Evolutionary conservation across 1,139 yeast species (phyloP).

Genomic region (Hemisphaericaspora lyxosophila): DNA sequence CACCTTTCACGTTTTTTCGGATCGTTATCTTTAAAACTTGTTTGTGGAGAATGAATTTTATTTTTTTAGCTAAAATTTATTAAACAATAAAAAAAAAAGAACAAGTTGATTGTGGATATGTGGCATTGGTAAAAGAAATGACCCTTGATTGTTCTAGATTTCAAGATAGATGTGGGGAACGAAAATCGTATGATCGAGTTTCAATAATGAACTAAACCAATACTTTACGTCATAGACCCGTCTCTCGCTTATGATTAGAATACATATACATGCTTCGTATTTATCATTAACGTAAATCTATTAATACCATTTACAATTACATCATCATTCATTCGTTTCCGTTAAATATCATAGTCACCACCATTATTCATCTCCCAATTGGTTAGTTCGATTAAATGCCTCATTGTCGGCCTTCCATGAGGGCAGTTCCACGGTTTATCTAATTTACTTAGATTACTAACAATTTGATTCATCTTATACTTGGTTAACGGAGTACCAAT

Average conservation of each 20-base stretch:
- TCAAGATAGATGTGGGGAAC: not conserved
- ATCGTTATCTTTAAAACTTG: no score
- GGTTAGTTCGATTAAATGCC: constrained; percentile 70
- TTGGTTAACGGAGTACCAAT: constrained; percentile 69
- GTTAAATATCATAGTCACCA: constrained; percentile 11
- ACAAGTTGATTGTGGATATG: not conserved
- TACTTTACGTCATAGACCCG: not conserved
- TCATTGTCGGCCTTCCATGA: constrained; percentile 95
- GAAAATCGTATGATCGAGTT: no score
- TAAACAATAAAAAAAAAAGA: no score
- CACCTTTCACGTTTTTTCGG: no score
- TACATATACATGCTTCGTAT: not conserved
- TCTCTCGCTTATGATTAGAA: not conserved
- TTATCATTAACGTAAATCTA: not conserved
- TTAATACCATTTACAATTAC: no score
- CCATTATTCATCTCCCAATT: constrained; percentile 12
- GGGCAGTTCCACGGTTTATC: constrained; percentile 99
- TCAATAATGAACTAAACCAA: no score
- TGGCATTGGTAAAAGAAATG: no score
- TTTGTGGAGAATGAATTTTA: no score
- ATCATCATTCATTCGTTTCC: not conserved
- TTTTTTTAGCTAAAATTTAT: no score
- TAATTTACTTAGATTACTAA: constrained; percentile 62
- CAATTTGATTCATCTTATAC: constrained; percentile 65
- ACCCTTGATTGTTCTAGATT: not conserved